phyloP scores from a whole-genome alignment of 148 eudicot genomes.

The Rhododendron vialii region DNA sequence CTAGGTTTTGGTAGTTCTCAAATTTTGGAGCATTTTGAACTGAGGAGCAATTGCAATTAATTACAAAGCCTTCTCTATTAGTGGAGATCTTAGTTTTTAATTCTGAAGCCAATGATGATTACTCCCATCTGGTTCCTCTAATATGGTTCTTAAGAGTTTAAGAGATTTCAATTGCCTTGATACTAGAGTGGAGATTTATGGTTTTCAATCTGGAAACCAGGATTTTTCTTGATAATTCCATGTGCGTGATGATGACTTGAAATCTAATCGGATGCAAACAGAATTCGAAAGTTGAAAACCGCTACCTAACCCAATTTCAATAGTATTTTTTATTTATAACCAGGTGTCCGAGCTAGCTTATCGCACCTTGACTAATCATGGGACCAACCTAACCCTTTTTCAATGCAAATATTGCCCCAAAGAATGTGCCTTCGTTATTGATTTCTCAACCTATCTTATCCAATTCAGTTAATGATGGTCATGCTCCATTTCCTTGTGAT shows the following conservation, averaged over 20 bases:
- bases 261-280: neutral
- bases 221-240: neutral
- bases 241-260: neutral
- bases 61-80: neutral
- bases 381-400: neutral
- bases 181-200: neutral
- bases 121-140: neutral
- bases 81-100: neutral
- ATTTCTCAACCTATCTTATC: neutral
- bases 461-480: neutral
- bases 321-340: too few species aligned
- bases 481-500: neutral
- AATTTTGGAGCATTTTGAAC: neutral
- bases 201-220: neutral
- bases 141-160: neutral
- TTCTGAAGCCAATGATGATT: neutral
- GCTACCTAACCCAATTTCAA: neutral
- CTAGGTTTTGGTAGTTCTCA: neutral
- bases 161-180: slow-evolving; percentile 3
- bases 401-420: neutral
- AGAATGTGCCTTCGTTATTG: neutral
- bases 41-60: neutral
- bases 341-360: neutral
- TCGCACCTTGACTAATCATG: too few species aligned
- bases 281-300: neutral